Evolutionary conservation across 352 stramenopile genomes (phyloP), one percentile per base, ranked within the genome.

Genomic region (Ophiocytium majus): DNA sequence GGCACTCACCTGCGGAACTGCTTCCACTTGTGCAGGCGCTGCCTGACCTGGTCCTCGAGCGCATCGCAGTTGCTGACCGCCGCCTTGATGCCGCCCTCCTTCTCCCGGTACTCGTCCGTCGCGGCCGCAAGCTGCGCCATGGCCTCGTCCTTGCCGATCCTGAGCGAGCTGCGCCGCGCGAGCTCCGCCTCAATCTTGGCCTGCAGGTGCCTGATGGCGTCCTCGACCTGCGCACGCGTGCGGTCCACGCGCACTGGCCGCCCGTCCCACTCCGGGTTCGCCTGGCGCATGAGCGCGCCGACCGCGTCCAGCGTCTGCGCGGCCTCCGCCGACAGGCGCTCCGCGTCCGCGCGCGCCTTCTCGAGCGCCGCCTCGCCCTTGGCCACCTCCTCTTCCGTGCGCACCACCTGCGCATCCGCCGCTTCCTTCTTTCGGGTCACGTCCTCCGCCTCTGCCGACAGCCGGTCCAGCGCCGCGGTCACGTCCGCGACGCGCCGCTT

Each of bases 401-500:
- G 43, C 43, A 14, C 5, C 43, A 57, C 43, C 5, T 57, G 5
- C 43, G 43, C 43, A 14, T 57, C 5, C 43, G 43, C 43, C 43
- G 5, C 43, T 57, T 57, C 43, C 5, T 57, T 57, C 5, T 57
- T 57, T 14, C 5, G 43, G 5, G 14, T 57, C 14, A 57, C 5
- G 5, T 5, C 43, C 43, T 57, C 43, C 43, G 43, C 43, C 43
- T 57, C 43, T 34, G 28, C 32, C 32, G 63, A 76, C 9, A 36
- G 19, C 10, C 49, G 28, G 14, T 10, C 1, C 1, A 85, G 9
- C 0, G 31, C 50, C 9, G 23, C 43, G 5, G 1, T 28, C 23
- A 63, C 37, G 32, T 85, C 63, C 43, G 76, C 32, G 23, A 85
- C 35, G n/a, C n/a, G n/a, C n/a, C n/a, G n/a, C n/a, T n/a, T n/a